Evolutionary conservation across 352 stramenopile genomes (phyloP).

Genomic region (Globisporangium emineosum): DNA sequence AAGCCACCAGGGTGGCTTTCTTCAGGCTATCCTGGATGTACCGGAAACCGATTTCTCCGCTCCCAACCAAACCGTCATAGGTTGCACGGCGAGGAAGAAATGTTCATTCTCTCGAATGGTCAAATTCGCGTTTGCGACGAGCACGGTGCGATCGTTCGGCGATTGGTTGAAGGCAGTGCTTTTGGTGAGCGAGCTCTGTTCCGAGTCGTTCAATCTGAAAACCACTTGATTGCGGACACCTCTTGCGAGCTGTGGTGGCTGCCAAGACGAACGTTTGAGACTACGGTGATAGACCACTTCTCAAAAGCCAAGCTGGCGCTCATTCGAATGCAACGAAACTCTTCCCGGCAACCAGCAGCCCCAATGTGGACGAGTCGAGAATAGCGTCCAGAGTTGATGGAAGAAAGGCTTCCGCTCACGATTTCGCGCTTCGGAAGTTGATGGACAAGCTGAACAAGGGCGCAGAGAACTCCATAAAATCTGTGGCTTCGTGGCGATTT

Average conservation of each 20-base stretch:
- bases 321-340: constrained; percentile 1
- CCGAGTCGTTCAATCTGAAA: background rate
- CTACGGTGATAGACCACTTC: background rate
- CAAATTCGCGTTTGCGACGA: background rate
- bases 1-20: background rate
- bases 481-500: background rate
- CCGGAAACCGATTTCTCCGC: background rate
- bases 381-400: constrained; percentile 1
- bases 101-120: background rate
- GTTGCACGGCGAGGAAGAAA: background rate
- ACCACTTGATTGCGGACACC: background rate
- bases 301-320: background rate
- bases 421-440: constrained; percentile 4
- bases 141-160: background rate
- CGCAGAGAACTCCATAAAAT: constrained; percentile 1
- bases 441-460: constrained; percentile 5
- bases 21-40: background rate
- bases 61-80: background rate
- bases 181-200: constrained; percentile 1
- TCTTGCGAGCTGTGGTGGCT: background rate
- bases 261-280: background rate
- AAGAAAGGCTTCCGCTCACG: background rate
- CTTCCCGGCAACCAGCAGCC: background rate
- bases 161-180: background rate
- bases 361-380: background rate